Evolutionary conservation across 345 rosid species (phyloP).

Genomic region (Brassica napus): DNA sequence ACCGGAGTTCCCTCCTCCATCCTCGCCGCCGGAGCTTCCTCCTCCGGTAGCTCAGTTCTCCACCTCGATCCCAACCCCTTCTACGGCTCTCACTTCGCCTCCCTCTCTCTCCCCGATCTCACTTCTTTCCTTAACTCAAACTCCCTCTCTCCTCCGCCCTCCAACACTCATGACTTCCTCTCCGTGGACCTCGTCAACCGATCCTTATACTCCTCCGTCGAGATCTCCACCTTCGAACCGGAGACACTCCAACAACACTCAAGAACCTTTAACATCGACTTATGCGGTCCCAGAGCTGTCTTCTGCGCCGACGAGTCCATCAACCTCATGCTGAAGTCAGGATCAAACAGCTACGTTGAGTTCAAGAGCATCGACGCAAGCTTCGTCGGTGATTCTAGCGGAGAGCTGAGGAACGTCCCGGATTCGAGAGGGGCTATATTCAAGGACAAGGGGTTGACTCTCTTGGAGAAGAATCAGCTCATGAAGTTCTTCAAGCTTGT

Average conservation of each 20-base stretch:
- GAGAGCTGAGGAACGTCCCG: constrained; percentile 60
- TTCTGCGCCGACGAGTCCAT: constrained; percentile 73
- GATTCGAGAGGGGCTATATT: constrained; percentile 83
- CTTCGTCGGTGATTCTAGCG: constrained; percentile 54
- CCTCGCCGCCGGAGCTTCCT: constrained; percentile 62
- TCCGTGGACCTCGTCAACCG: constrained; percentile 40
- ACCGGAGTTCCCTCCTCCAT: constrained; percentile 78
- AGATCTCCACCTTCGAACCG: constrained; percentile 53
- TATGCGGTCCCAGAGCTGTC: constrained; percentile 69
- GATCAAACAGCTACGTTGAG: constrained; percentile 58
- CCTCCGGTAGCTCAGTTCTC: constrained; percentile 69
- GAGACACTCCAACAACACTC: constrained; percentile 44
- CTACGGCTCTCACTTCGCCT: constrained; percentile 84
- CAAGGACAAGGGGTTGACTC: constrained; percentile 64
- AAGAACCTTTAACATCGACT: constrained; percentile 58
- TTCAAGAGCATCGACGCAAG: constrained; percentile 77
- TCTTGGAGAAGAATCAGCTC: constrained; percentile 71
- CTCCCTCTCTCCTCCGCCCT: constrained; percentile 37
- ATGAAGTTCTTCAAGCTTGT: constrained; percentile 84
- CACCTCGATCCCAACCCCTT: constrained; percentile 88
- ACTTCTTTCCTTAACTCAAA: constrained; percentile 49
- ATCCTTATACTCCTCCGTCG: constrained; percentile 62
- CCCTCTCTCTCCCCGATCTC: constrained; percentile 50
- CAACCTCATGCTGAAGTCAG: constrained; percentile 57
- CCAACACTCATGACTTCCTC: constrained; percentile 16